phyloP scores from a whole-genome alignment of 805 yeast species.

The Metschnikowia lochheadii region DNA sequence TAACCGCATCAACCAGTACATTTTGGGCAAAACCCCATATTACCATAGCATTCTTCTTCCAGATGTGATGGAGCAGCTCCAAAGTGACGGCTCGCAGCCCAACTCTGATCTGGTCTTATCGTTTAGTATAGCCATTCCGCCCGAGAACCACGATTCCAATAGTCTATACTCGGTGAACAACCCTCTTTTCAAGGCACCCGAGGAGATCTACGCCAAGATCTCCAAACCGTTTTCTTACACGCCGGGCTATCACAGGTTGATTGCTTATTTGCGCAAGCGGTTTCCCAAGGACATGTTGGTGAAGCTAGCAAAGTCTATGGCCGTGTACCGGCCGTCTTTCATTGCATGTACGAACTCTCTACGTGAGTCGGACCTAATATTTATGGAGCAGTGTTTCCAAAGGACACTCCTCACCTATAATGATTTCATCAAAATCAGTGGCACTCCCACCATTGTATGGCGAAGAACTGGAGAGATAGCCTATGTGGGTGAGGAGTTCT shows the following conservation, averaged over 20 bases:
- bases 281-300: constrained; percentile 69
- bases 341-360: constrained; percentile 87
- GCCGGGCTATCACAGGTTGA: constrained; percentile 80
- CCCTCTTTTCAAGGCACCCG: constrained; percentile 52
- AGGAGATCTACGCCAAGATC: constrained; percentile 75
- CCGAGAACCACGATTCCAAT: constrained; percentile 2
- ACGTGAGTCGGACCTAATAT: constrained; percentile 86
- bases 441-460: constrained; percentile 96
- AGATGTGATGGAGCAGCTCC: constrained; percentile 48
- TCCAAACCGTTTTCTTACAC: constrained; percentile 81
- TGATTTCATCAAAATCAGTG: constrained; percentile 74
- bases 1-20: constrained; percentile 60
- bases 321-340: constrained; percentile 86
- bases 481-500: constrained; percentile 91
- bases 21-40: constrained; percentile 49
- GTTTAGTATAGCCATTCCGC: constrained; percentile 39
- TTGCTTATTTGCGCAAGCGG: constrained; percentile 66
- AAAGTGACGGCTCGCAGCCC: constrained; percentile 42
- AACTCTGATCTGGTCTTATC: constrained; percentile 42
- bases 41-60: constrained; percentile 50
- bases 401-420: constrained; percentile 86
- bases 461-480: constrained; percentile 93
- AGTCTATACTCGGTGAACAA: constrained; percentile 4
- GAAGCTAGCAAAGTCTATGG: constrained; percentile 81
- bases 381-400: constrained; percentile 95